Conservation (phyloP, 495 filamentous ascomycete genomes). For the Umbilicaria muhlenbergii region DNA sequence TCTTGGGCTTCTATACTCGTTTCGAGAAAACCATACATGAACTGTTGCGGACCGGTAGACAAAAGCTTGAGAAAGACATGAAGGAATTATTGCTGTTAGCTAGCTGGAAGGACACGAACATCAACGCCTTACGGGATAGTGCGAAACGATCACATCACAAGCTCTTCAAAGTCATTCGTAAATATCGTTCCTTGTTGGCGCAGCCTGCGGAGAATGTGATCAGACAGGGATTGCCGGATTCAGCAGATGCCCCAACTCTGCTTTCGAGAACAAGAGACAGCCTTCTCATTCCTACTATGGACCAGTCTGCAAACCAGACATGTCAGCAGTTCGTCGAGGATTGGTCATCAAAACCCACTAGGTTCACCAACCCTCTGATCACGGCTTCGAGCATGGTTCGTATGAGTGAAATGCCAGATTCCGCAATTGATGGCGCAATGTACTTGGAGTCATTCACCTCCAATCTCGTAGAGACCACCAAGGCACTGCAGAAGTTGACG, state of each 20-base stretch:
- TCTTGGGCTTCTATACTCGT: constrained; percentile 52
- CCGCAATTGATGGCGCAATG: constrained; percentile 36
- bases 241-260: constrained; percentile 12
- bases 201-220: constrained; percentile 50
- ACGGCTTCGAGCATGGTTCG: constrained; percentile 50
- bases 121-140: constrained; percentile 73
- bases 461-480: constrained; percentile 50
- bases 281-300: constrained; percentile 3
- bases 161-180: constrained; percentile 77
- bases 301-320: constrained; percentile 9
- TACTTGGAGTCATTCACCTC: constrained; percentile 51
- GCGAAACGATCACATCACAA: constrained; percentile 81
- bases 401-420: constrained; percentile 33
- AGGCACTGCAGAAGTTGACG: constrained; percentile 62
- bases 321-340: constrained; percentile 34
- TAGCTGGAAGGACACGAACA: constrained; percentile 95
- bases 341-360: constrained; percentile 46
- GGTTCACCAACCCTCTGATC: constrained; percentile 51
- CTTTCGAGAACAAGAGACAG: constrained; percentile 8
- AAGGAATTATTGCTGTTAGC: constrained; percentile 74
- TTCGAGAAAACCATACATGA: constrained; percentile 51
- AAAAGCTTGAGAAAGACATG: constrained; percentile 65
- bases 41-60: constrained; percentile 43
- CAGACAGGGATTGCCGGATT: constrained; percentile 48
- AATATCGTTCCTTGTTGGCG: constrained; percentile 64